Conservation (phyloP, 2,329 filamentous ascomycete genomes). For the Neonectria sp. region DNA sequence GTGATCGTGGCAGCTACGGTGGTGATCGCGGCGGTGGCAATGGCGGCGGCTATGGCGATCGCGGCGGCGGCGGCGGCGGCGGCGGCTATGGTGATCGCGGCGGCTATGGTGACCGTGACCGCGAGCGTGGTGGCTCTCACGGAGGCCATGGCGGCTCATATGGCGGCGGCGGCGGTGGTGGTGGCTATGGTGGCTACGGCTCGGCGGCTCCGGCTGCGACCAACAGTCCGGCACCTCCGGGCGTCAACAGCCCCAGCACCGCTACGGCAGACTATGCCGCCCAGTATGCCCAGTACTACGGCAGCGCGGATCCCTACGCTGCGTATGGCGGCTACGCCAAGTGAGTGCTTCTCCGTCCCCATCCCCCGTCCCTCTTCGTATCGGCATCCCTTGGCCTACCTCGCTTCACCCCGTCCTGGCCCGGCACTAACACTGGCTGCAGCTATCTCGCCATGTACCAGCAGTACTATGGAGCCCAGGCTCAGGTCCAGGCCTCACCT, state of each 20-base stretch:
- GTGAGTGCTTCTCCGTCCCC: conserved; percentile 57
- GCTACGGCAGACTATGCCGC: conserved; percentile 76
- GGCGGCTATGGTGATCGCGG: conserved; percentile 56
- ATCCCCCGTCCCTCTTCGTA: conserved; percentile 1
- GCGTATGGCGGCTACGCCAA: conserved; percentile 91
- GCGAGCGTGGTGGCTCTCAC: conserved; percentile 52
- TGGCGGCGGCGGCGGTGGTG: conserved; percentile 34
- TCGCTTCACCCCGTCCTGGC: not conserved
- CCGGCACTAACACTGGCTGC: conserved; percentile 41
- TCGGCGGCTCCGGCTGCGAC: conserved; percentile 49
- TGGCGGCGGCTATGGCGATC: conserved; percentile 32
- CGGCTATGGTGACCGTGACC: conserved; percentile 52
- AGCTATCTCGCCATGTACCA: conserved; percentile 81
- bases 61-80: conserved; percentile 19
- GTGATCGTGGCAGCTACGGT: conserved; percentile 51
- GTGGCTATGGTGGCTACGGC: conserved; percentile 49
- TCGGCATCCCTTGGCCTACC: not conserved
- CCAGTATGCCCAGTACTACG: conserved; percentile 89
- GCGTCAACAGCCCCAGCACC: conserved; percentile 47
- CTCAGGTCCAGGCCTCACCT: conserved; percentile 63
- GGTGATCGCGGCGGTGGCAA: conserved; percentile 51
- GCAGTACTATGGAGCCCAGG: conserved; percentile 73
- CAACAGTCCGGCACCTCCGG: conserved; percentile 56
- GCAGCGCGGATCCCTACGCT: conserved; percentile 85
- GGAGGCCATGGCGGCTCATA: conserved; percentile 50